Base-by-base conservation (phyloP, 1,284 basidiomycete genomes). In the Cryptococcus floricola region DNA sequence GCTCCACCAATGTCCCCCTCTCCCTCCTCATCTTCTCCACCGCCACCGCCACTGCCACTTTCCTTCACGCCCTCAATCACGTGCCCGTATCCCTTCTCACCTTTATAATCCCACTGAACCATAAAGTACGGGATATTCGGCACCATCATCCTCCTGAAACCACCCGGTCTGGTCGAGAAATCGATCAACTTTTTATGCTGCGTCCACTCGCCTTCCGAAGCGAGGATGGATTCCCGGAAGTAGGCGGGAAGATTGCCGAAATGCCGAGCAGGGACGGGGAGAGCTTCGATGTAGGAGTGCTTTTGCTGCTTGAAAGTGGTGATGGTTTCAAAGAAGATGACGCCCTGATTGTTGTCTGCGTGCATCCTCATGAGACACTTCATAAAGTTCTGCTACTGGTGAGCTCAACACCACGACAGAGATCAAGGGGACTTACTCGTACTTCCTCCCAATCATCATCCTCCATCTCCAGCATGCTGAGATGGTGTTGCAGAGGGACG, bases 381-480 rank as follows among this genome's bases (percentile, higher is more conserved):
- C 92, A 97, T 97, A 71, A 97, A 98, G 73, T 98, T 98, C 91
- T 96, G 70, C 27, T 39, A 25, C 37, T 27, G 8, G 9, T 37
- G 28, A 44, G 23, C 47, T 42, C 27, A 5, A 16, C 3, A 12
- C 18, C 18, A 23, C 16, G 16, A 23, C 6, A 25, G 19, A 18
- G 19, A 34, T 7, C 12, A 23, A 25, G n/a, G 42, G 41, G 23
- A 79, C 87, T 54, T 69, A 94, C 93, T 76, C 83, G 83, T 56
- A 92, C 85, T 82, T 97, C 93, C 59, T 96, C 93, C 96, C 96
- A 99, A 39, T 94, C 89, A 68, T 98, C 95, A 62, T 98, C 94
- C 65, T 99, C 96, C 23, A 87, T 89, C 75, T 98, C 96, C 2
- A 99, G 81, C 79, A 87, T 88, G 54, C 85, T 88, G 42, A 98